Base-by-base conservation (phyloP, 331 rosid species). In the Malus hybrid region DNA sequence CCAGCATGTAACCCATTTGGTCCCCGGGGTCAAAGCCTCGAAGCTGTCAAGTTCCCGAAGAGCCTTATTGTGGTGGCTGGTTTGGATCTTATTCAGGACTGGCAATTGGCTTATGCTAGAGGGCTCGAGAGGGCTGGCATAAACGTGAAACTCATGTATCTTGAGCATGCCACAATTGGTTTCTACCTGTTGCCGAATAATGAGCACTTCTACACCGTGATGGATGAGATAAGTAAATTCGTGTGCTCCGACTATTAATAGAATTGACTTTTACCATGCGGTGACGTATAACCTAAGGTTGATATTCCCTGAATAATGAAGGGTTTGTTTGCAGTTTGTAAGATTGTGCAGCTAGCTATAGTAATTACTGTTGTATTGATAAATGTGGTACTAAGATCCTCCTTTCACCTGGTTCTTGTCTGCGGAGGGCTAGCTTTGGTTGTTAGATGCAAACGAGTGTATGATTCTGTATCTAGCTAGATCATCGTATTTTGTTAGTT, bases 11-110 rank as follows among this genome's bases (percentile, higher is more conserved):
- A 90, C 76, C 99, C 99, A 10, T 94, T 92, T 50, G 99, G 99
- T 42, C 96, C 93, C 6, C 86, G 81, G 62, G 96, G 97, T 6
- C 44, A 76, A 70, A 86, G 66, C 48, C 84, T 94, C 2, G 78
- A 87, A 84, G 95, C 86, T 63, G 64, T 88, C 80, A 63, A 81
- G 57, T 94, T 91, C 76, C 99, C 99, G 1, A 94, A 90, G 82
- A 94, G 97, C 83, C 96, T 92, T 50, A 90, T 94, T 2, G 99
- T 94, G 82, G 97, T 94, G 75, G 97, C 99, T 52, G 93, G 99
- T 81, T 86, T 92, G 77, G 99, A 94, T 83, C 95, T 92, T 71
- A 76, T 85, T 85, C 99, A 94, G 81, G 97, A 94, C 77, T 87
- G 99, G 97, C 99, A 94, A 66, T 80, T 94, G 87, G 96, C 90